Evolutionary conservation across 192 early-diverging fungal genomes (phyloP), one percentile per base, ranked within the genome.

Genomic region (Backusella luteola): DNA sequence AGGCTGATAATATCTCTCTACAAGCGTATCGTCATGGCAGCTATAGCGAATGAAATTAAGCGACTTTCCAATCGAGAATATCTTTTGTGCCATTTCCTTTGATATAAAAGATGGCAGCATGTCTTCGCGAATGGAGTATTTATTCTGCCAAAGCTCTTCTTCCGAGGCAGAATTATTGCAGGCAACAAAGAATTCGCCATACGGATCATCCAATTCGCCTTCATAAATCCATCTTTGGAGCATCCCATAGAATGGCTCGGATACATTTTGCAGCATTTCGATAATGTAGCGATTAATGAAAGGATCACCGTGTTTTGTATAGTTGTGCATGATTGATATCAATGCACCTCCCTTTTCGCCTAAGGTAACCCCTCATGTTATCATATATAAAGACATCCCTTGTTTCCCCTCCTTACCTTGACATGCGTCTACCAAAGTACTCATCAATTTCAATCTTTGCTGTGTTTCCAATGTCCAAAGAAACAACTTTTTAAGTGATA

Each of bases 191-290:
- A 97, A 99, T 83, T 99, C 98, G 34, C 86, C 86, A 78, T 93
- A 92, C 21, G 94, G 95, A 80, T 99, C 98, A 23, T 92, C 91
- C 49, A 99, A 85, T 82, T 97, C 96, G 35, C 98, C 98, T 71
- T 95, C 93, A 41, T 93, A 96, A 19, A 99, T 90, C 98, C 98
- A 99, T 36, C 89, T 88, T 67, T 89, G 88, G 19, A 99, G 86
- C 87, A 96, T 96, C 70, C 90, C 88, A 79, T 91, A 96, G 80
- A 99, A 98, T n/a, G 98, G 98, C 41, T 84, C 85, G 0, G 96
- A 91, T 1, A 94, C 87, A 59, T 91, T 86, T 76, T 89, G 88
- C 44, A 98, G 83, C 73, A 97, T 87, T 32, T 89, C 80, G 44
- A 88, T 84, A 12, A 95, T 90, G 81, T 96, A 96, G 26, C 89